Percentiles rank a stretch among this genome's conserved stretches.
These are phyloP conservation scores for Santalum album DNA, from an alignment of 164 flowering plant species.

Conservation along the genomic window DNA sequence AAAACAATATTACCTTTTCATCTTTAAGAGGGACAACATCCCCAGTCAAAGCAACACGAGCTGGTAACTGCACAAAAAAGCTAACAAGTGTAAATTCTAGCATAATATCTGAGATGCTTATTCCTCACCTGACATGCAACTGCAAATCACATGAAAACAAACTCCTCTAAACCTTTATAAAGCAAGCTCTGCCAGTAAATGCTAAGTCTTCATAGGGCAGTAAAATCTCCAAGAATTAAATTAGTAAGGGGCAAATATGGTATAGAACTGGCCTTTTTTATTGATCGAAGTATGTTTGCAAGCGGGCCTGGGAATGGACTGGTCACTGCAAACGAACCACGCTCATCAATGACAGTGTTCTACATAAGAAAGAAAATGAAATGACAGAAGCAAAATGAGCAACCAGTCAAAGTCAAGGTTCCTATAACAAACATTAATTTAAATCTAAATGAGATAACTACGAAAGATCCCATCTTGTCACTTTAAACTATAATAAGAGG, in stretches of 20 bases:
- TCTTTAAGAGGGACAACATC: slow-evolving; percentile 58
- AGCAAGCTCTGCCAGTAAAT: too few relatives aligned
- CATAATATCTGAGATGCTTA: not conserved
- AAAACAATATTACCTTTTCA: slow-evolving; percentile 40
- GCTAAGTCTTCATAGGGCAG: too few relatives aligned
- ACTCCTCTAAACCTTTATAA: too few relatives aligned
- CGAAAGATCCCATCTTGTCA: too few relatives aligned
- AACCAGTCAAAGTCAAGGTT: not conserved
- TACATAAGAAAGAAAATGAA: slow-evolving; percentile 17
- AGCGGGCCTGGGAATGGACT: slow-evolving; percentile 67
- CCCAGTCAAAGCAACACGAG: slow-evolving; percentile 78
- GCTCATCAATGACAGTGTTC: slow-evolving; percentile 79
- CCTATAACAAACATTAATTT: too few relatives aligned
- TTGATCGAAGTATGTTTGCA: slow-evolving; percentile 43
- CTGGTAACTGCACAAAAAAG: slow-evolving; percentile 50
- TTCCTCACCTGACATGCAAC: not conserved
- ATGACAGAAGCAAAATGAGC: not conserved
- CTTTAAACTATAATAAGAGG: too few relatives aligned
- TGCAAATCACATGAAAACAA: too few relatives aligned
- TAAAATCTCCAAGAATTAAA: too few relatives aligned
- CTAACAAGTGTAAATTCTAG: not conserved
- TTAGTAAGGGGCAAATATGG: too few relatives aligned
- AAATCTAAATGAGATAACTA: not conserved
- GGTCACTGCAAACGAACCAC: slow-evolving; percentile 67
- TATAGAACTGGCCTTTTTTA: slow-evolving; percentile 46